A percentile compares a stretch with the other conserved stretches of the same genome.
These are phyloP conservation scores for Clitoria ternatea DNA, from an alignment of 306 rosid species.

Conservation along the genomic window DNA sequence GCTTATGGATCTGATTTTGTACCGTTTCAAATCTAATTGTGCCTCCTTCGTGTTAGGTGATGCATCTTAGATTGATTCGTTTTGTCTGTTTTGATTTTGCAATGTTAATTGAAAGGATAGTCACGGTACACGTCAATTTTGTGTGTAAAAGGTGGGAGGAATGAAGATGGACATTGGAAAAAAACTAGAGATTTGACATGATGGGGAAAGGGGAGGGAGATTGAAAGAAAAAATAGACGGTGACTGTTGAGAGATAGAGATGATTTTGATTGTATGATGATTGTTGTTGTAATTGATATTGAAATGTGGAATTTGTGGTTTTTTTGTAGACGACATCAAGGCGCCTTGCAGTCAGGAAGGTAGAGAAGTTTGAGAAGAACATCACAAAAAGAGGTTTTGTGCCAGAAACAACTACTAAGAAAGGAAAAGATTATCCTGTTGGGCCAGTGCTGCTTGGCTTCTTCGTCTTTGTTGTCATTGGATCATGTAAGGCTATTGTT, in stretches of 20 bases:
- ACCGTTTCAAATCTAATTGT: background rate
- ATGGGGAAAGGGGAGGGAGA: no score
- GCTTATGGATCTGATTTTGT: constrained; percentile 11
- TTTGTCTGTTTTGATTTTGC: background rate
- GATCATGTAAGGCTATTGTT: constrained; percentile 66
- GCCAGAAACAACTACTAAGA: constrained; percentile 76
- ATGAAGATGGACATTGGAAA: no score
- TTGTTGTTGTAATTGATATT: constrained; percentile 20
- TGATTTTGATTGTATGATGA: no score
- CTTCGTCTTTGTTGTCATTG: constrained; percentile 94
- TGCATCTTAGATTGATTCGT: background rate
- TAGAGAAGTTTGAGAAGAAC: constrained; percentile 86
- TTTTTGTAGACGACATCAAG: constrained; percentile 79
- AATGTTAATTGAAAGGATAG: constrained; percentile 11
- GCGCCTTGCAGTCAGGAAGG: constrained; percentile 91
- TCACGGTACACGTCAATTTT: no score
- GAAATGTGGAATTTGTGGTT: background rate
- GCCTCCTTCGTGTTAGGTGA: background rate
- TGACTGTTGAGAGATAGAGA: no score
- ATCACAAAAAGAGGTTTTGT: constrained; percentile 86
- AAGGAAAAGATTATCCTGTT: constrained; percentile 89
- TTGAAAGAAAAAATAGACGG: no score
- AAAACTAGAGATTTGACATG: no score
- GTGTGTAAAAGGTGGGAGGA: no score
- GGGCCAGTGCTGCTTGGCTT: constrained; percentile 89